phyloP scores from a whole-genome alignment of 768 basidiomycete species.

The Clitopilus hobsonii region DNA sequence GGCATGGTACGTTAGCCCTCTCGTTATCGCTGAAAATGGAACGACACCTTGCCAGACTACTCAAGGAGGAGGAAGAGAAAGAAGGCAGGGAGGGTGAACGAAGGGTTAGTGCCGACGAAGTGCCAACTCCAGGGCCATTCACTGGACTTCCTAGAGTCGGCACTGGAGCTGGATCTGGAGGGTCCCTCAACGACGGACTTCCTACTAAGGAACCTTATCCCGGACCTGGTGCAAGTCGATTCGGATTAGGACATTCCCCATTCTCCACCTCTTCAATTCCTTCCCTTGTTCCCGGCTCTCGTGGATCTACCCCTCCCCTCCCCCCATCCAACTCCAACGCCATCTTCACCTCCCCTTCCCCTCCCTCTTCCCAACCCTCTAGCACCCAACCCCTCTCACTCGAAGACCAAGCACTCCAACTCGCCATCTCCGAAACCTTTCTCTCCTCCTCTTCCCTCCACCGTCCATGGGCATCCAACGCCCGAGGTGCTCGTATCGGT shows the following conservation, averaged over 20 bases:
- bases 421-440: constrained; percentile 71
- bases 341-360: background rate
- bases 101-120: too few relatives aligned
- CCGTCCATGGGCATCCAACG: constrained; percentile 57
- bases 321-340: background rate
- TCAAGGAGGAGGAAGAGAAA: constrained; percentile 15
- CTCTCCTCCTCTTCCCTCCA: constrained; percentile 46
- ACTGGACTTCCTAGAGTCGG: too few relatives aligned
- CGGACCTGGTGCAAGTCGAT: too few relatives aligned
- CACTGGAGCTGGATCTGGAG: too few relatives aligned
- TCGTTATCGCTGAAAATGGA: constrained; percentile 60
- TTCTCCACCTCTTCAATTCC: too few relatives aligned
- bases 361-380: too few relatives aligned
- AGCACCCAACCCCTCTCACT: background rate
- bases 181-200: too few relatives aligned
- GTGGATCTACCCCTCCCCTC: background rate
- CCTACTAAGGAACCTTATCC: too few relatives aligned
- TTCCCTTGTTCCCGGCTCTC: background rate
- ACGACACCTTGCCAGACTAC: constrained; percentile 42
- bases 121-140: too few relatives aligned
- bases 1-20: too few relatives aligned
- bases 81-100: background rate
- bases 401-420: constrained; percentile 66
- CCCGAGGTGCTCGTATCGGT: constrained; percentile 60
- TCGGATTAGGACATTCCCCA: too few relatives aligned